Conservation (phyloP, 1,284 basidiomycete species). For the Cutaneotrichosporon sp. region DNA sequence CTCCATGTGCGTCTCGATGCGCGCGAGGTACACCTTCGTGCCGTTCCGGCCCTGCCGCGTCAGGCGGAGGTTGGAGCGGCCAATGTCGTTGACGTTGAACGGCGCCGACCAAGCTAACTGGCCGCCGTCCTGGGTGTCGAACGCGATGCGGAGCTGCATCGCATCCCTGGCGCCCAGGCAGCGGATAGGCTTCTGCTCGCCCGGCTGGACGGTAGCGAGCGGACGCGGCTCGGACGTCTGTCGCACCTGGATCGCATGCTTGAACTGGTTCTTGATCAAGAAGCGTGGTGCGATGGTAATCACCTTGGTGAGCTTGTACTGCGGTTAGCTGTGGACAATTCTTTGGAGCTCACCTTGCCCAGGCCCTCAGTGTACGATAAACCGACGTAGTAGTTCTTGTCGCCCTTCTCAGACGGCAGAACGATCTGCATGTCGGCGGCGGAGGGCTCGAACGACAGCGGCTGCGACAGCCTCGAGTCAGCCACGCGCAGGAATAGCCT, state of each 20-base stretch:
- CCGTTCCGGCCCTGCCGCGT: constrained; percentile 57
- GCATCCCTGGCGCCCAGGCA: constrained; percentile 63
- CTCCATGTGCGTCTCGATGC: constrained; percentile 80
- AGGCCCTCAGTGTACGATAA: constrained; percentile 90
- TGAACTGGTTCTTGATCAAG: constrained; percentile 80
- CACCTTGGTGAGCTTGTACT: constrained; percentile 93
- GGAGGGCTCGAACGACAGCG: constrained; percentile 87
- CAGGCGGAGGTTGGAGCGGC: constrained; percentile 68
- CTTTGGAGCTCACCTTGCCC: constrained; percentile 63
- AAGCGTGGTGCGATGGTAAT: constrained; percentile 91
- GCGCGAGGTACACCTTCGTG: constrained; percentile 64
- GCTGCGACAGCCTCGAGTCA: constrained; percentile 89
- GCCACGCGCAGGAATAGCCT: constrained; percentile 81
- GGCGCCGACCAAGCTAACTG: constrained; percentile 74
- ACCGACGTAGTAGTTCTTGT: constrained; percentile 83
- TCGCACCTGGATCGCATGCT: constrained; percentile 72
- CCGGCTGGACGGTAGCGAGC: constrained; percentile 60
- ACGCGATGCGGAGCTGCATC: constrained; percentile 77
- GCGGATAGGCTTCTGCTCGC: constrained; percentile 70
- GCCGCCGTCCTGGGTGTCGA: constrained; percentile 78
- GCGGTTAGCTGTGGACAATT: constrained; percentile 9
- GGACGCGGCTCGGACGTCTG: constrained; percentile 69
- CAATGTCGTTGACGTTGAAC: constrained; percentile 90
- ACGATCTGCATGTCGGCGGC: constrained; percentile 84
- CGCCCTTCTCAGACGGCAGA: constrained; percentile 65